Conservation (phyloP, 2,329 filamentous ascomycete species). For the Venturia carpophila region DNA sequence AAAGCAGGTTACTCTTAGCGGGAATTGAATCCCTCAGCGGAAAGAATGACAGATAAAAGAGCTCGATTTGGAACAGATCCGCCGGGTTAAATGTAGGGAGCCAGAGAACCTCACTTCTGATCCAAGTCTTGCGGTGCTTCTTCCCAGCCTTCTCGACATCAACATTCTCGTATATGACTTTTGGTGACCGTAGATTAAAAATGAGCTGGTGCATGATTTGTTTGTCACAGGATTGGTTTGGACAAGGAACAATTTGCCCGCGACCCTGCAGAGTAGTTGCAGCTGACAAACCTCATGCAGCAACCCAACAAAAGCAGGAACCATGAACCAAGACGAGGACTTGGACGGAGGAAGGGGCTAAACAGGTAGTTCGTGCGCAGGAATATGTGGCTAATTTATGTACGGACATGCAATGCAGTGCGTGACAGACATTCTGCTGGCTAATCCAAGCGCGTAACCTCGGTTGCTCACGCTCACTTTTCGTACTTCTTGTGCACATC, state of each 20-base stretch:
- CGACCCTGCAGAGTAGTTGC: neutral
- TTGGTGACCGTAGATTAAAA: too few relatives aligned
- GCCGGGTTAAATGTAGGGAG: neutral
- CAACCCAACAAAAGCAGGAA: slow-evolving; percentile 1
- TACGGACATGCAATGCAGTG: slow-evolving; percentile 3
- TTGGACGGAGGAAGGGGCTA: neutral
- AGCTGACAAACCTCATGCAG: neutral
- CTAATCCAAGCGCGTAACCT: neutral
- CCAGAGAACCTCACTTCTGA: neutral
- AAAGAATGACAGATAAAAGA: neutral
- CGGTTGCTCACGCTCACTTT: neutral
- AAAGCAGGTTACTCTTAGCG: neutral
- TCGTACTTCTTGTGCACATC: slow-evolving; percentile 58
- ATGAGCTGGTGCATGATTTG: neutral
- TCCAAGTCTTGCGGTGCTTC: neutral
- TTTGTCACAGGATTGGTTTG: neutral
- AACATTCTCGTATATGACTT: too few relatives aligned
- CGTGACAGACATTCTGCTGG: neutral
- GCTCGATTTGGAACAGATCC: neutral
- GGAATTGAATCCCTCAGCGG: neutral
- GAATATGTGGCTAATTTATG: neutral
- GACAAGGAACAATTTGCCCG: neutral
- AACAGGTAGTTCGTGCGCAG: neutral
- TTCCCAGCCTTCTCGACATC: too few relatives aligned
- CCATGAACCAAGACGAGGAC: neutral